Percentiles rank a stretch among this genome's conserved stretches.
These are phyloP conservation scores for Eucalyptus virginea DNA, from an alignment of 345 rosid genomes.

Conservation along the genomic window DNA sequence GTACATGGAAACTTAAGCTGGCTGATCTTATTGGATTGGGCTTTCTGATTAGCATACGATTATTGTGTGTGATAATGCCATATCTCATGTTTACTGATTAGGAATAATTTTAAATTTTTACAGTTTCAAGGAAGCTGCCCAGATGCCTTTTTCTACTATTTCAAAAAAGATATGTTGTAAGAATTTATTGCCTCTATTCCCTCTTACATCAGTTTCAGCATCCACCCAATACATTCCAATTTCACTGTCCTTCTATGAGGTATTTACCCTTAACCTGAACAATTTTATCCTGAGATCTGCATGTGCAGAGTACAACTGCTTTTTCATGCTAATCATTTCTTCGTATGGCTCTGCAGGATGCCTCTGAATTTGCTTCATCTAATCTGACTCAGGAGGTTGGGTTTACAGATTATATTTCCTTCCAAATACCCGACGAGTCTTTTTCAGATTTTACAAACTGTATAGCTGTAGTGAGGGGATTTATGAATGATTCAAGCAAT, in stretches of 20 bases:
- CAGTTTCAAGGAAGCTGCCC: conserved; percentile 81
- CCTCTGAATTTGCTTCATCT: background rate
- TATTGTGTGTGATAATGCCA: background rate
- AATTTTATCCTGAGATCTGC: background rate
- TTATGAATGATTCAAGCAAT: background rate
- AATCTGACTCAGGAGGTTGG: background rate
- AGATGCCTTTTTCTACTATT: conserved; percentile 64
- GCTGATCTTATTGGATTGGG: background rate
- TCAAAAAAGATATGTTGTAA: conserved; percentile 54
- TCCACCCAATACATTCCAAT: conserved; percentile 33
- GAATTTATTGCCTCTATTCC: conserved; percentile 22
- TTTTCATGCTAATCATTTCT: background rate
- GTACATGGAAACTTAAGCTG: background rate
- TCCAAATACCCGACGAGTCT: background rate
- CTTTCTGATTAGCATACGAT: background rate
- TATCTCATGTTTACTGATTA: background rate
- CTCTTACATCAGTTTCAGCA: conserved; percentile 25
- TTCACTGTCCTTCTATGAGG: conserved; percentile 79
- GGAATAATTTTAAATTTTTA: background rate
- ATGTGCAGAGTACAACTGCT: background rate
- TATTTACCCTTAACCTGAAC: background rate
- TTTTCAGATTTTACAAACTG: background rate
- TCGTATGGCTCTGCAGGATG: background rate
- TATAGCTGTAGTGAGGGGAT: background rate
- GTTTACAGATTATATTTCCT: background rate